A percentile compares a stretch with the other conserved stretches of the same genome.
phyloP scores from a whole-genome alignment of 192 early-diverging fungal species.

The Linderina pennispora region DNA sequence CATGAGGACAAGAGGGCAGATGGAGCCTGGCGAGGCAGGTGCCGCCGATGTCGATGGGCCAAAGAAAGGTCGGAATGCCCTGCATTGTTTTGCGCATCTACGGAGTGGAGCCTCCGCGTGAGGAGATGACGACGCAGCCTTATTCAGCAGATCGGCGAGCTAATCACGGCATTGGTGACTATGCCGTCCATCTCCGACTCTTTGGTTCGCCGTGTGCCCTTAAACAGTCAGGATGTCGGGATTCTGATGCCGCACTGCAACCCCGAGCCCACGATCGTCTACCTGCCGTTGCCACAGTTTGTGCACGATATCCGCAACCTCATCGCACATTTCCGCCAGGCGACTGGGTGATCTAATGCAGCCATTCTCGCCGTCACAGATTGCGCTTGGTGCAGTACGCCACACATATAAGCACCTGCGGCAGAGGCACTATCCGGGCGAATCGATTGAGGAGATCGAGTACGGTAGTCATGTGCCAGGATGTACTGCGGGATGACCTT shows the following conservation, averaged over 20 bases:
- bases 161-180: slow-evolving; percentile 29
- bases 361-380: slow-evolving; percentile 25
- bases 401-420: slow-evolving; percentile 34
- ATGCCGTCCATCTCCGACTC: slow-evolving; percentile 43
- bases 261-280: slow-evolving; percentile 38
- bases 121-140: slow-evolving; percentile 34
- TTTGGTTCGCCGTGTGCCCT: slow-evolving; percentile 29
- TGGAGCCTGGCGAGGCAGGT: no score
- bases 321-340: slow-evolving; percentile 34
- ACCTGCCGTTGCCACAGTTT: slow-evolving; percentile 42
- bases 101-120: slow-evolving; percentile 35
- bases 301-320: slow-evolving; percentile 35
- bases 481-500: slow-evolving; percentile 16
- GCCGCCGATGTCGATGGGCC: no score
- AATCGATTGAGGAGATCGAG: neutral
- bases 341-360: slow-evolving; percentile 29
- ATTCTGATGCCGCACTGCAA: slow-evolving; percentile 43
- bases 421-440: slow-evolving; percentile 5
- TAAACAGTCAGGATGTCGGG: slow-evolving; percentile 39
- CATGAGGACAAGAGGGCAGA: no score
- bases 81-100: slow-evolving; percentile 33
- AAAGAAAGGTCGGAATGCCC: no score
- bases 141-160: slow-evolving; percentile 38
- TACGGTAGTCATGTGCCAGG: slow-evolving; percentile 30
- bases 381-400: slow-evolving; percentile 26